Percentiles rank a stretch among this genome's conserved stretches.
These are phyloP conservation scores for Cercospora nicotianae DNA, from an alignment of 2,329 filamentous ascomycete genomes.

Conservation along the genomic window DNA sequence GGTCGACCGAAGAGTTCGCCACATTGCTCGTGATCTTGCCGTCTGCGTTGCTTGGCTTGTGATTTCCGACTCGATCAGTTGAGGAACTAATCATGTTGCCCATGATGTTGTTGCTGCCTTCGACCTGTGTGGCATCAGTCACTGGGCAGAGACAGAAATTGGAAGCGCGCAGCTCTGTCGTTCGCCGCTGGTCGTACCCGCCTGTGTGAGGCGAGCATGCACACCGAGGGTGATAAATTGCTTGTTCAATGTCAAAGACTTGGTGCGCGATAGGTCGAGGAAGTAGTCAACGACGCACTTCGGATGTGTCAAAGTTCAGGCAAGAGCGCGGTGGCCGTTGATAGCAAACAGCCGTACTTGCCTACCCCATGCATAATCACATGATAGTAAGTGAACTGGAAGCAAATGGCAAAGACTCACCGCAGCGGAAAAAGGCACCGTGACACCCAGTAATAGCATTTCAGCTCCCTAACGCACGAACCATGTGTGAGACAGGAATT, in stretches of 20 bases:
- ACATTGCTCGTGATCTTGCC: background rate
- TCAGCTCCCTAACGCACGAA: slow-evolving; percentile 18
- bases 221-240: background rate
- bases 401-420: background rate
- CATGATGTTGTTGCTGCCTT: background rate
- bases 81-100: background rate
- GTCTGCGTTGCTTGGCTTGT: background rate
- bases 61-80: background rate
- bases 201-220: background rate
- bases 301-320: background rate
- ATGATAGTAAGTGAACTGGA: background rate
- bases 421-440: background rate
- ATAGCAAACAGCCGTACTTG: background rate
- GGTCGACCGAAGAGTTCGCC: background rate
- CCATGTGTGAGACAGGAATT: slow-evolving; percentile 17
- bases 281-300: too few relatives aligned
- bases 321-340: background rate
- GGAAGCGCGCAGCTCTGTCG: too few relatives aligned
- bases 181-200: too few relatives aligned
- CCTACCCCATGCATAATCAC: background rate
- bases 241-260: background rate
- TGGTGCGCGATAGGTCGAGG: background rate
- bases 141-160: too few relatives aligned
- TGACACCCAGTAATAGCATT: slow-evolving; percentile 13
- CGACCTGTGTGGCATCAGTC: background rate